Conservation (phyloP, 306 rosid species). For the Argentina anserina region DNA sequence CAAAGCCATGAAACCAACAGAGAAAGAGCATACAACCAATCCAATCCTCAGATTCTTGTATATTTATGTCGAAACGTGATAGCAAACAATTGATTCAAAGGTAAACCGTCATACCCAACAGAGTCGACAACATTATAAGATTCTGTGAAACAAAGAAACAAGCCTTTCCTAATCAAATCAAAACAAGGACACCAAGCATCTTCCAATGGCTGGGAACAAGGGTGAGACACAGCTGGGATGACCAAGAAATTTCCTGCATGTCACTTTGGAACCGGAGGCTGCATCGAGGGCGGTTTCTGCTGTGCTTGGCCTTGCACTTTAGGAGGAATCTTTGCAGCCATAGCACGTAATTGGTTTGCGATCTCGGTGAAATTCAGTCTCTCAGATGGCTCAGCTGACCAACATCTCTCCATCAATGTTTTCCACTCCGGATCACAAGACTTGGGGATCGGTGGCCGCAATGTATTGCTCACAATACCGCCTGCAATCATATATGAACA, state of each 20-base stretch:
- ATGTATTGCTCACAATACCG: conserved; percentile 88
- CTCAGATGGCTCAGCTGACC: conserved; percentile 83
- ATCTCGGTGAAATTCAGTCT: conserved; percentile 76
- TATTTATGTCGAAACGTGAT: not conserved
- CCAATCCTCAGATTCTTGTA: conserved; percentile 6
- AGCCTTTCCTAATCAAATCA: conserved; percentile 21
- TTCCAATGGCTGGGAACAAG: not conserved
- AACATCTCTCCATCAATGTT: conserved; percentile 76
- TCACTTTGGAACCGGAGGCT: conserved; percentile 43
- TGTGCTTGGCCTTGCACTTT: conserved; percentile 58
- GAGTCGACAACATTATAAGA: not conserved
- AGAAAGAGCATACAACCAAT: not conserved
- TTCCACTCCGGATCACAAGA: conserved; percentile 75
- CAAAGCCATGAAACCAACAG: not conserved
- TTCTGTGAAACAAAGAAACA: conserved; percentile 10
- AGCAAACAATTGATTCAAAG: conserved; percentile 11
- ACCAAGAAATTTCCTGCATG: conserved; percentile 6
- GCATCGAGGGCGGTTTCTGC: conserved; percentile 37
- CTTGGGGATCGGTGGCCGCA: conserved; percentile 72
- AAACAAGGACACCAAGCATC: conserved; percentile 22
- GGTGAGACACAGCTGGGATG: not conserved
- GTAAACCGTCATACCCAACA: not conserved
- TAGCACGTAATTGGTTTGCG: conserved; percentile 61
- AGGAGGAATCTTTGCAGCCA: conserved; percentile 65
- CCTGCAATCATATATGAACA: conserved; percentile 40